A percentile compares a stretch with the other conserved stretches of the same genome.
Conservation (phyloP, 1,284 basidiomycete genomes). For the Boletus semigastroideus region DNA sequence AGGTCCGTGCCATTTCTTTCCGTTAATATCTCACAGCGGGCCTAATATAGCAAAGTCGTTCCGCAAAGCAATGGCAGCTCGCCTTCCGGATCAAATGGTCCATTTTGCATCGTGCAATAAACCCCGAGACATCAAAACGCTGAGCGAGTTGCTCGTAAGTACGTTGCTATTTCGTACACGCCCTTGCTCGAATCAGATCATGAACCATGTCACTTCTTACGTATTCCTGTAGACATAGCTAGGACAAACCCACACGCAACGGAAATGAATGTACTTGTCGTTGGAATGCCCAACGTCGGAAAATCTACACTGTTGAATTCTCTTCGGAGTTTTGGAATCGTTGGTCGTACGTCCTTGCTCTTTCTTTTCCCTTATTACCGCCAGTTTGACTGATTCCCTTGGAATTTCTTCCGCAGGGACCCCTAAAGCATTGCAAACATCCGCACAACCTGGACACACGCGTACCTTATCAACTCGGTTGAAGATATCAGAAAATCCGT, state of each 20-base stretch:
- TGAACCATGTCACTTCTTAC: not conserved
- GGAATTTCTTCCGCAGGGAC: conserved; percentile 40
- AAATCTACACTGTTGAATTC: conserved; percentile 95
- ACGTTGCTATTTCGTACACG: conserved; percentile 38
- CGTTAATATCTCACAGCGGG: conserved; percentile 2
- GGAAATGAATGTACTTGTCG: conserved; percentile 84
- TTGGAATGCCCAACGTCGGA: conserved; percentile 99
- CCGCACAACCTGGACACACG: conserved; percentile 87
- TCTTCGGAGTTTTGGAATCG: conserved; percentile 85
- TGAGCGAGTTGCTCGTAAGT: conserved; percentile 72
- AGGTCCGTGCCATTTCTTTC: conserved; percentile 50
- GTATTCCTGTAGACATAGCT: conserved; percentile 56
- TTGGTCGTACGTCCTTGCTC: conserved; percentile 61
- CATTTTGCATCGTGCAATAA: conserved; percentile 73
- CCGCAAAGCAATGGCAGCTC: conserved; percentile 60
- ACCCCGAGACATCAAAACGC: conserved; percentile 57
- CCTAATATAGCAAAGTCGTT: conserved; percentile 54
- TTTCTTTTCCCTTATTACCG: not conserved
- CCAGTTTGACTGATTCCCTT: not conserved
- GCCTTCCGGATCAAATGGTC: conserved; percentile 64
- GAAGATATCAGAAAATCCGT: conserved; percentile 75
- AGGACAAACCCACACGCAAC: conserved; percentile 63
- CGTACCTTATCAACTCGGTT: conserved; percentile 81
- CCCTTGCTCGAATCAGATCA: not conserved
- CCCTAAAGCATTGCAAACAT: conserved; percentile 87